phyloP scores from a whole-genome alignment of 2,329 filamentous ascomycete species.

The Aspergillus versicolor region DNA sequence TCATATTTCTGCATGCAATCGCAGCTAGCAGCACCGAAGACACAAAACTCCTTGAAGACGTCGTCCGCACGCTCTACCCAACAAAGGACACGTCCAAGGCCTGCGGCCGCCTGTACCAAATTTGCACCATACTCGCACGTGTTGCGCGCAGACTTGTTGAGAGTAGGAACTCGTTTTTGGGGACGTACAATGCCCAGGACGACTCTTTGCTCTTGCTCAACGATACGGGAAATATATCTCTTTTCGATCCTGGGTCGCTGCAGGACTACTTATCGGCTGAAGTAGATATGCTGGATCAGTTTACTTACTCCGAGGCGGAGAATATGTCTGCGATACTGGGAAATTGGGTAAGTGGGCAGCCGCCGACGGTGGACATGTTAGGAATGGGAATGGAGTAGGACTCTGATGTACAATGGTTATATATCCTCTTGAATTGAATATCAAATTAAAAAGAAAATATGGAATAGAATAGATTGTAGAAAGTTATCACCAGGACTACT shows the following conservation, averaged over 20 bases:
- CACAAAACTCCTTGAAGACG: constrained; percentile 21
- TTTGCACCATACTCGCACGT: constrained; percentile 16
- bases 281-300: neutral
- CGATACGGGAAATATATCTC: neutral
- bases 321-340: constrained; percentile 4
- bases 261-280: constrained; percentile 6
- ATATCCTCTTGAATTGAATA: neutral
- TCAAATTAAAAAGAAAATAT: too few species aligned
- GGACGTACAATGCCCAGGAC: constrained; percentile 13
- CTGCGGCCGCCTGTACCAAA: constrained; percentile 14
- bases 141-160: constrained; percentile 16
- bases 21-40: constrained; percentile 19
- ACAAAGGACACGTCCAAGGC: constrained; percentile 11
- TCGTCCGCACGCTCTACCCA: constrained; percentile 13
- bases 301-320: constrained; percentile 1
- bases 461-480: too few species aligned
- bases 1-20: constrained; percentile 22
- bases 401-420: neutral
- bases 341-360: constrained; percentile 3
- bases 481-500: too few species aligned
- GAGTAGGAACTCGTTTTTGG: constrained; percentile 5
- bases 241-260: neutral
- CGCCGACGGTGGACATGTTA: neutral
- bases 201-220: constrained; percentile 10
- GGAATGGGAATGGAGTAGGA: neutral